A percentile compares a stretch with the other conserved stretches of the same genome.
Evolutionary conservation across 768 basidiomycete genomes (phyloP).

Genomic region (Termitomyces sp.): DNA sequence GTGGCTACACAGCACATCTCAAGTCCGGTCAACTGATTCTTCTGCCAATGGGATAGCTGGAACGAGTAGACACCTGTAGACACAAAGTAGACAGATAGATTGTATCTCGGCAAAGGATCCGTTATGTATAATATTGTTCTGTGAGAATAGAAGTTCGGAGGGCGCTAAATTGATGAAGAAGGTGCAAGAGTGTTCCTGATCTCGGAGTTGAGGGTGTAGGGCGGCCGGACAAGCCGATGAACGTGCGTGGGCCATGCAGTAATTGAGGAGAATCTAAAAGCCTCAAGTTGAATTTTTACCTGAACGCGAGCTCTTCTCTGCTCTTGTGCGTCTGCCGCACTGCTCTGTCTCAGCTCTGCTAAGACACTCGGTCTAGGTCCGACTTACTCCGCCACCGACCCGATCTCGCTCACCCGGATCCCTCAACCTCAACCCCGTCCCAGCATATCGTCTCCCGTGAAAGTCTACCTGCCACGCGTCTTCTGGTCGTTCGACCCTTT

Average conservation of each 20-base stretch:
- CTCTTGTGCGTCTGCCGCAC: neutral
- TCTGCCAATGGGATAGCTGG: slow-evolving; percentile 47
- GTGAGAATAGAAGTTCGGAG: neutral
- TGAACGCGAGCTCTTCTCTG: neutral
- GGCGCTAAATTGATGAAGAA: neutral
- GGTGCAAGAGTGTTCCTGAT: neutral
- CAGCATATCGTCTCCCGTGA: neutral
- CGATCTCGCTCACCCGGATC: neutral
- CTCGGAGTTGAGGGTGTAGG: slow-evolving; percentile 10
- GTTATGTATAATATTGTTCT: neutral
- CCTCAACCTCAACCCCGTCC: neutral
- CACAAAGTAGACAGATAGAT: neutral
- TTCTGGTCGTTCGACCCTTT: neutral
- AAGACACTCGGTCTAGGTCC: slow-evolving; percentile 6
- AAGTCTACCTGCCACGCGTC: slow-evolving; percentile 6
- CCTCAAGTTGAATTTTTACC: slow-evolving; percentile 22
- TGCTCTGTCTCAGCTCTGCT: slow-evolving; percentile 7
- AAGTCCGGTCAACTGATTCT: neutral
- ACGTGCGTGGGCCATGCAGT: slow-evolving; percentile 49
- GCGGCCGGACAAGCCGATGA: slow-evolving; percentile 38
- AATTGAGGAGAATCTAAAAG: slow-evolving; percentile 12
- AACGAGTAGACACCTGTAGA: too few relatives aligned
- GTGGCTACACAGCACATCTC: slow-evolving; percentile 29
- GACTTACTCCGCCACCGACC: neutral
- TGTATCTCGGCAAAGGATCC: neutral